A percentile compares a stretch with the other conserved stretches of the same genome.
Evolutionary conservation across 371 early-diverging fungal species (phyloP).

Genomic region (Mucor ambiguus): DNA sequence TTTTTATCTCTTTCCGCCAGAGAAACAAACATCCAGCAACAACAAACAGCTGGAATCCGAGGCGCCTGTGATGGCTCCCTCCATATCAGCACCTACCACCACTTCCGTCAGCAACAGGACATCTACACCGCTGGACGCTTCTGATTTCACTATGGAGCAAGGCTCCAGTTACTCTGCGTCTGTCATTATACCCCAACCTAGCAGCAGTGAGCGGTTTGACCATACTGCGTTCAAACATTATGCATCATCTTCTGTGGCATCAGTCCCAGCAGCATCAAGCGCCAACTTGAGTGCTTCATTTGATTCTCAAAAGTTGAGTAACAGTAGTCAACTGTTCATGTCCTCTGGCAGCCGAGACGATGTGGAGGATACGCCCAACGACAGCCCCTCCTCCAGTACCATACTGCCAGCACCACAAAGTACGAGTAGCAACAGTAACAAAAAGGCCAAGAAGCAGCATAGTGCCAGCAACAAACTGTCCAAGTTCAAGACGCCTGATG

Average conservation of each 20-base stretch:
- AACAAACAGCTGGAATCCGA: not conserved
- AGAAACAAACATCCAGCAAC: slow-evolving; percentile 19
- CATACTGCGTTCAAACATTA: not conserved
- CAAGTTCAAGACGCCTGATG: slow-evolving; percentile 24
- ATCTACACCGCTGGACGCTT: not conserved
- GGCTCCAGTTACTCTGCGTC: not conserved
- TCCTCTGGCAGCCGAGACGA: not conserved
- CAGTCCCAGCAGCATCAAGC: not conserved
- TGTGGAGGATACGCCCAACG: not conserved
- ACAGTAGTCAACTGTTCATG: not conserved
- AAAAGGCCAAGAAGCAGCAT: slow-evolving; percentile 11
- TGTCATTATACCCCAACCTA: slow-evolving; percentile 3
- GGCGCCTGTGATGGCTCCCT: not conserved
- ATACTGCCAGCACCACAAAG: not conserved
- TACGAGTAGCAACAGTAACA: not conserved
- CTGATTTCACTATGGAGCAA: not conserved
- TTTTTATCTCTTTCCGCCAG: slow-evolving; percentile 77
- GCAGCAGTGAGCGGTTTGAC: slow-evolving; percentile 5
- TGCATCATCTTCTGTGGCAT: not conserved
- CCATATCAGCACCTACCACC: slow-evolving; percentile 13
- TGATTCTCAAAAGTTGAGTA: not conserved
- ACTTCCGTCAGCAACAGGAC: not conserved
- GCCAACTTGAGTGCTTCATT: not conserved
- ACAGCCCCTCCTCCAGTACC: slow-evolving; percentile 1
- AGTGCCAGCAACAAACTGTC: slow-evolving; percentile 7